Base-by-base conservation (phyloP, 2,329 filamentous ascomycete species). In the Trichophyton benhamiae region DNA sequence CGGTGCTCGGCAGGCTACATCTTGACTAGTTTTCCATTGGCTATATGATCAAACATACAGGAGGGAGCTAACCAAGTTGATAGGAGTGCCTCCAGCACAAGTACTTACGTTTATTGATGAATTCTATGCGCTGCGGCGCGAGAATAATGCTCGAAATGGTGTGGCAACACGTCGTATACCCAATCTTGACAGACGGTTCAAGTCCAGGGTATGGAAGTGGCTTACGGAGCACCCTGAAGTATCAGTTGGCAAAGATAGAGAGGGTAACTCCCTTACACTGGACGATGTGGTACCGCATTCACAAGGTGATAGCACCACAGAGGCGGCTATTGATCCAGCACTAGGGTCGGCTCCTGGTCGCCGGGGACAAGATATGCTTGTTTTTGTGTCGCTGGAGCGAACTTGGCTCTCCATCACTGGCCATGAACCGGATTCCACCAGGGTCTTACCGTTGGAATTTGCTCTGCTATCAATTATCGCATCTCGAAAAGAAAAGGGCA, bases 401-500 rank as follows among this genome's bases (percentile, higher is more conserved):
- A 79, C 80, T 27, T 87, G 84, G 83, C 75, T 79, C 61, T 81
- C 83, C 7, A 72, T 86, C 58, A 77, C 83, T 11, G 83, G 83
- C 1, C 84, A 86, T 70, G 77, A 77, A 20, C 77, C 80, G 25
- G 83, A 87, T 66, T 72, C 76, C 15, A 77, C 75, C 57, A 80
- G 78, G 63, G 73, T 86, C 3, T 76, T 80, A 1, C 71, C 73
- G 0, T 74, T 80, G 60, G 82, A 86, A 65, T 86, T 85, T 64
- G 73, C 75, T 11, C 72, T 83, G 17, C 72, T 87, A 1, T 82
- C 80, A 8, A 78, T 84, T 59, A 84, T 87, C 64, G 82, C 82
- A 5, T 77, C 79, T 8, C 74, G 74, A 61, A 80, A 82, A 49
- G 72, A 75, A 17, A 70, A 74, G 15, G 84, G 84, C 4, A 80